phyloP scores from a whole-genome alignment of 345 rosid genomes.

The Moricandia arvensis region DNA sequence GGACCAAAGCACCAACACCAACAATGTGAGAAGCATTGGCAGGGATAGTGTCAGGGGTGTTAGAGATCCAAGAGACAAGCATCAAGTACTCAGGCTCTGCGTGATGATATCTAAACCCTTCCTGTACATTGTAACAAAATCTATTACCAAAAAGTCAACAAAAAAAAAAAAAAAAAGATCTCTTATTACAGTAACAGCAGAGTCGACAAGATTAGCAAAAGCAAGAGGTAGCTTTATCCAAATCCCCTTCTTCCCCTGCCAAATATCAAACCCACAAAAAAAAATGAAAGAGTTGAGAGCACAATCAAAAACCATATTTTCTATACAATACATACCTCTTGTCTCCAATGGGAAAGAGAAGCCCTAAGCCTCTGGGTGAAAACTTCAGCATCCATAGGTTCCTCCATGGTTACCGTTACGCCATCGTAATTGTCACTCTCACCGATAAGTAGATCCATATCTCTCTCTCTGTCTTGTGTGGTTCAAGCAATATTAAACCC shows the following conservation, averaged over 20 bases:
- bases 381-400: conserved; percentile 42
- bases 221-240: conserved; percentile 70
- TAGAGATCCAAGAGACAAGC: conserved; percentile 69
- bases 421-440: conserved; percentile 56
- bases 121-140: conserved; percentile 38
- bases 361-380: conserved; percentile 50
- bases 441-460: conserved; percentile 29
- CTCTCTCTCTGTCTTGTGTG: background rate
- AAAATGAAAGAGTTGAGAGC: too few species aligned
- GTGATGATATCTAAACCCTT: conserved; percentile 68
- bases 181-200: conserved; percentile 39
- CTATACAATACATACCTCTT: conserved; percentile 47
- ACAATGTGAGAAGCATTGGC: conserved; percentile 73
- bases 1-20: conserved; percentile 67
- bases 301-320: too few species aligned
- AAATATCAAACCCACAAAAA: background rate
- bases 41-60: conserved; percentile 48
- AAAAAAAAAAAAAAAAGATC: background rate
- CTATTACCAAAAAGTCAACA: background rate
- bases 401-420: conserved; percentile 43
- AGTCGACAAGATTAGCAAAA: conserved; percentile 51
- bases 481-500: background rate
- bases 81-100: conserved; percentile 74
- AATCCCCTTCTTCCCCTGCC: conserved; percentile 66
- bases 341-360: conserved; percentile 55